These are phyloP conservation scores for Gynostemma pentaphyllum DNA, from an alignment of 306 rosid species.

Conservation along the genomic window DNA sequence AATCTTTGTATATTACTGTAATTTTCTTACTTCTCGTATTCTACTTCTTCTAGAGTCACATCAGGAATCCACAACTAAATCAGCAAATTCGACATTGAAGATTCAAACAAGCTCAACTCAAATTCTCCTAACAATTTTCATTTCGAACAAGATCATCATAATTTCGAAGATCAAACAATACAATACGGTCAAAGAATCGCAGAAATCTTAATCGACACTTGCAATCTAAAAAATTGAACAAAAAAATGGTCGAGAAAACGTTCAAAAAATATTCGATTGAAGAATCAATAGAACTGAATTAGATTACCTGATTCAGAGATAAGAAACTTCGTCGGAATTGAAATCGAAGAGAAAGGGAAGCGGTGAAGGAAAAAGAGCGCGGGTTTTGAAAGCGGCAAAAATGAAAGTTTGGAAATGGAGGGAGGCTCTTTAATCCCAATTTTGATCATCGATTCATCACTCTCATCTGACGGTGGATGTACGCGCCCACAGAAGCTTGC, in stretches of 20 bases:
- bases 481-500: background rate
- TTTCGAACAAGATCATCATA: background rate
- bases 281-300: background rate
- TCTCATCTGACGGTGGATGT: background rate
- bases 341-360: background rate
- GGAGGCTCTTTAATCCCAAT: background rate
- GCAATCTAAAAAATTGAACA: background rate
- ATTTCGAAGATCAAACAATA: background rate
- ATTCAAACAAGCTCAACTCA: background rate
- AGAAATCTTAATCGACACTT: background rate
- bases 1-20: too few relatives aligned
- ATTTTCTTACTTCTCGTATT: background rate
- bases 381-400: conserved; percentile 4
- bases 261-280: background rate
- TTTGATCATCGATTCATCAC: background rate
- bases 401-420: background rate
- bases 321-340: background rate
- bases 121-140: background rate
- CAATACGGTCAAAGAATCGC: background rate
- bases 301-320: background rate
- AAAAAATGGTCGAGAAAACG: background rate
- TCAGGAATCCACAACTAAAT: background rate
- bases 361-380: background rate
- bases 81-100: background rate
- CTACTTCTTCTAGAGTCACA: background rate